These are phyloP conservation scores for Sutorius australiensis DNA, from an alignment of 768 basidiomycete genomes.

Conservation along the genomic window DNA sequence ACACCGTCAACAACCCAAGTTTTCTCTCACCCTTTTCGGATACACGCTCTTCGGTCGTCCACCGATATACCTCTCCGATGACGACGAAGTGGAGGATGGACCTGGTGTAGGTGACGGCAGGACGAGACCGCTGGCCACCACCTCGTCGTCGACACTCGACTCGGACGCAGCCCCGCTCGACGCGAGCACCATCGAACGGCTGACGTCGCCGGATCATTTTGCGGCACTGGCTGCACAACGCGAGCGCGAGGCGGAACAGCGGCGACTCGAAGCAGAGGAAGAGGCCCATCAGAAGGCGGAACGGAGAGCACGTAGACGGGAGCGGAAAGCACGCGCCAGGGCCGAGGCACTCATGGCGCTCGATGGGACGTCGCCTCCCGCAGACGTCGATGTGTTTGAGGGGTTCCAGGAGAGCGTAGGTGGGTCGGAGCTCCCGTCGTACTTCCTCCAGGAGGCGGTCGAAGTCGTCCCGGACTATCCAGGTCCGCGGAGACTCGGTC, in stretches of 20 bases:
- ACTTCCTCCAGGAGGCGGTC: not conserved
- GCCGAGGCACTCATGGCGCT: constrained; percentile 32
- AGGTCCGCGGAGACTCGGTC: constrained; percentile 10
- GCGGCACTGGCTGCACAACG: constrained; percentile 29
- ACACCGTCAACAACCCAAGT: constrained; percentile 32
- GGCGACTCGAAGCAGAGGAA: constrained; percentile 32
- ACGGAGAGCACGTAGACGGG: constrained; percentile 41
- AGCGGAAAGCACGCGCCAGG: constrained; percentile 43
- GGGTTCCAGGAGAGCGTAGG: constrained; percentile 59
- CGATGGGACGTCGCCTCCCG: constrained; percentile 22
- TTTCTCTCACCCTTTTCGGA: constrained; percentile 58
- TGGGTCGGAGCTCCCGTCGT: not conserved
- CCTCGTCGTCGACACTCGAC: constrained; percentile 51
- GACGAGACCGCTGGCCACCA: constrained; percentile 23
- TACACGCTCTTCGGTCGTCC: constrained; percentile 63
- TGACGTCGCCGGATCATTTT: constrained; percentile 41
- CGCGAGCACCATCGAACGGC: constrained; percentile 48
- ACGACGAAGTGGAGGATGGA: constrained; percentile 40
- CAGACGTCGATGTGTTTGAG: constrained; percentile 47
- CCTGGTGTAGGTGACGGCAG: not conserved
- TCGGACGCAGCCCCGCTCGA: constrained; percentile 69
- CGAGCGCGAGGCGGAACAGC: constrained; percentile 29
- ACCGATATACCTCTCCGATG: constrained; percentile 58
- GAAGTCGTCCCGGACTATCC: not conserved
- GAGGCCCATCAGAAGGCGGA: constrained; percentile 46